Evolutionary conservation across 495 filamentous ascomycete species (phyloP).

Genomic region (Penicillium ucsense): DNA sequence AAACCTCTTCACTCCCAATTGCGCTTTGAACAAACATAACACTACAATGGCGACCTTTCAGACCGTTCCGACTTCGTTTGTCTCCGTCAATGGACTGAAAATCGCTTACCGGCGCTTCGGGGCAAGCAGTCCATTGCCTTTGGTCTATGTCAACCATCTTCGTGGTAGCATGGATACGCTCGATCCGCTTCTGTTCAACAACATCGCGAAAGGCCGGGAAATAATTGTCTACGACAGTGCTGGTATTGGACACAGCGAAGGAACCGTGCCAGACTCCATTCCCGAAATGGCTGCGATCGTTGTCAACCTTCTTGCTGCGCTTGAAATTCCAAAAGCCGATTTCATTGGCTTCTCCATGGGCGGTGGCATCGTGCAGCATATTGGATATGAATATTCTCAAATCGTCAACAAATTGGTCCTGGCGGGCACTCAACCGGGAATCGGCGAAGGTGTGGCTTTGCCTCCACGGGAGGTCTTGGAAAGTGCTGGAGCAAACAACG

Average conservation of each 20-base stretch:
- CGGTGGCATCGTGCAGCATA: not conserved
- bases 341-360: conserved; percentile 1
- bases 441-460: conserved; percentile 1
- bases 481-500: not conserved
- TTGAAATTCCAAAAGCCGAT: not conserved
- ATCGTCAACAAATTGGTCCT: conserved; percentile 1
- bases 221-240: not conserved
- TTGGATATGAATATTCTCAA: not conserved
- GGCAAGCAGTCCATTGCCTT: not conserved
- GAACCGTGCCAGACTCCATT: not conserved
- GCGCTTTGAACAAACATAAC: not conserved
- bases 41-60: conserved; percentile 1
- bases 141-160: conserved; percentile 1
- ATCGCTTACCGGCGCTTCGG: conserved; percentile 1
- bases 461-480: not conserved
- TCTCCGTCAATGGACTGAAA: not conserved
- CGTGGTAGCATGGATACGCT: not conserved
- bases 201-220: not conserved
- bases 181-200: conserved; percentile 1
- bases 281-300: not conserved
- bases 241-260: conserved; percentile 1
- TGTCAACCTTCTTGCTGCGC: not conserved
- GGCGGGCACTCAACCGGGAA: not conserved
- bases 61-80: not conserved
- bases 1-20: not conserved